Conservation (phyloP, 2,329 filamentous ascomycete genomes). For the Ampelomyces quisqualis region DNA sequence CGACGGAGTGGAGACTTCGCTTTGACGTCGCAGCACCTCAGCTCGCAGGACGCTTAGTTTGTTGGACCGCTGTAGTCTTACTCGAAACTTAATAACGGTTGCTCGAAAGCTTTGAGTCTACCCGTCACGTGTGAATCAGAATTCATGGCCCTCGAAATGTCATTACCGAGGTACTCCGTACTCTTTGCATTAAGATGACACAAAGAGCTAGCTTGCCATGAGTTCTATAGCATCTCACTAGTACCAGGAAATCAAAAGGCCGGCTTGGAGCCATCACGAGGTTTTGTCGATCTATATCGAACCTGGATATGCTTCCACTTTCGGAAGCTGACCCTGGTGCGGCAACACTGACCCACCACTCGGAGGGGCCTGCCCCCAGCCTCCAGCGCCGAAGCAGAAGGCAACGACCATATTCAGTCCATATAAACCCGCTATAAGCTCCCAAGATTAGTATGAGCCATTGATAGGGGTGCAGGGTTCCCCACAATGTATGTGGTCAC, state of each 20-base stretch:
- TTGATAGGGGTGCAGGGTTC: conserved; percentile 6
- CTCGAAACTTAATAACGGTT: too few species aligned
- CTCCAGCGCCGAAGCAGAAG: conserved; percentile 2
- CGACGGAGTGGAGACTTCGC: too few species aligned
- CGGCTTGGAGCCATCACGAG: background rate
- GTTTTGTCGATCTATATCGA: background rate
- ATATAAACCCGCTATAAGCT: background rate
- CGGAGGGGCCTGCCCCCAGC: background rate
- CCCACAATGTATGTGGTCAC: conserved; percentile 6
- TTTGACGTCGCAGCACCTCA: too few species aligned
- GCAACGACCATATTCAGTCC: background rate
- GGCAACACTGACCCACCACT: background rate
- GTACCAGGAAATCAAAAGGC: background rate
- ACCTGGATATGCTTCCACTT: background rate
- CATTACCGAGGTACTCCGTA: too few species aligned
- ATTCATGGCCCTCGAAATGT: background rate
- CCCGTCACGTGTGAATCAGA: too few species aligned
- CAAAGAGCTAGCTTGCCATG: background rate
- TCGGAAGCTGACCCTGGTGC: background rate
- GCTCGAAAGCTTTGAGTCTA: too few species aligned
- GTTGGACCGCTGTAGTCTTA: too few species aligned
- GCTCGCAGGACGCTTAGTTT: too few species aligned
- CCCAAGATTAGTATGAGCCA: background rate
- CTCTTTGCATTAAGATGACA: background rate
- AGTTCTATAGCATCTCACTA: background rate